Conservation (phyloP, 768 basidiomycete genomes). For the Tricholomella constricta region DNA sequence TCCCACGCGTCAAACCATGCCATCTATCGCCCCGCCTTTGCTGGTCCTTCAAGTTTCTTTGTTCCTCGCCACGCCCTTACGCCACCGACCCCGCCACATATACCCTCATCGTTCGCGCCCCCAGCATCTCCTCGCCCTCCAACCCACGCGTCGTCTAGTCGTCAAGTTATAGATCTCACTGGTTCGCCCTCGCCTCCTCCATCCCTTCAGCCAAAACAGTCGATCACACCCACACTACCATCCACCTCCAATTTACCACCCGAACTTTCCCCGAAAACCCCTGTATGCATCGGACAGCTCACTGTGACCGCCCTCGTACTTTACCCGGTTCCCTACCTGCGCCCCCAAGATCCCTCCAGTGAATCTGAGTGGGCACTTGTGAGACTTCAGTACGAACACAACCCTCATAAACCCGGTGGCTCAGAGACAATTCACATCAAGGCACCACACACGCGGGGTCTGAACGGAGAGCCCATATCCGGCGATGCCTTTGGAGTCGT, state of each 20-base stretch:
- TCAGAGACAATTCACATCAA: slow-evolving; percentile 81
- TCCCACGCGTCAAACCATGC: slow-evolving; percentile 15
- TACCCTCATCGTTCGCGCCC: slow-evolving; percentile 20
- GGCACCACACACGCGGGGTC: slow-evolving; percentile 53
- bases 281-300: slow-evolving; percentile 87
- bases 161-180: slow-evolving; percentile 77
- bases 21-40: slow-evolving; percentile 54
- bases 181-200: slow-evolving; percentile 60
- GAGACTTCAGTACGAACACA: slow-evolving; percentile 71
- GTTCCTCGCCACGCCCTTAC: slow-evolving; percentile 25
- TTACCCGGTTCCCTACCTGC: slow-evolving; percentile 76
- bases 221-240: slow-evolving; percentile 22
- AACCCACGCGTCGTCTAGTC: slow-evolving; percentile 28
- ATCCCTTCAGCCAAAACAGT: slow-evolving; percentile 25
- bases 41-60: slow-evolving; percentile 41
- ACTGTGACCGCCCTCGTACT: slow-evolving; percentile 82
- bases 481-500: slow-evolving; percentile 82
- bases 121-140: slow-evolving; percentile 19
- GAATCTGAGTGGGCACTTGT: slow-evolving; percentile 71
- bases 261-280: slow-evolving; percentile 75
- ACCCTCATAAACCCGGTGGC: slow-evolving; percentile 50
- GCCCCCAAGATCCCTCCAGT: slow-evolving; percentile 40
- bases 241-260: slow-evolving; percentile 41
- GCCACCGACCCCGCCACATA: slow-evolving; percentile 25
- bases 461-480: slow-evolving; percentile 52